These are phyloP conservation scores for Ascochyta fabae DNA, from an alignment of 2,329 filamentous ascomycete genomes.

Conservation along the genomic window DNA sequence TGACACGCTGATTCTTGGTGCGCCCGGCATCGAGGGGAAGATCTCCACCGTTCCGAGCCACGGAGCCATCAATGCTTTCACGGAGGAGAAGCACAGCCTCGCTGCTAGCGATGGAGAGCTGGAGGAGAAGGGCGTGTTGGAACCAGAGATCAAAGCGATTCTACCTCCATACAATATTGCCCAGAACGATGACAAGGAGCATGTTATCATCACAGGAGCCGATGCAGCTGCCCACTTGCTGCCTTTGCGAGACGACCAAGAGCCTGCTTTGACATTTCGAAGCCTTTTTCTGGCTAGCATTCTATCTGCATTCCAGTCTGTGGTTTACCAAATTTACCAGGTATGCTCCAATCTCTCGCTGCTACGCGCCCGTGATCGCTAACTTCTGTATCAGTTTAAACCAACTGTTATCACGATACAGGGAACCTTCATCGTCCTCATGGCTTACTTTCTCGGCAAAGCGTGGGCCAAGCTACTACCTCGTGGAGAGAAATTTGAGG, in stretches of 20 bases:
- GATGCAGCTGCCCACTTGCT: constrained; percentile 24
- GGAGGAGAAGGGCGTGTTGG: constrained; percentile 14
- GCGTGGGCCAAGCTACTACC: constrained; percentile 21
- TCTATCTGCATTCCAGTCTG: constrained; percentile 22
- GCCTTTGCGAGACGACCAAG: constrained; percentile 21
- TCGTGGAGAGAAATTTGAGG: constrained; percentile 23
- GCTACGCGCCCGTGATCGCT: not conserved
- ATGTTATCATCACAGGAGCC: constrained; percentile 22
- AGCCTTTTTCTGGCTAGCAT: constrained; percentile 18
- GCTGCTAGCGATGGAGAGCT: constrained; percentile 4
- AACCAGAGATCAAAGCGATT: constrained; percentile 21
- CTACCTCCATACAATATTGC: constrained; percentile 13
- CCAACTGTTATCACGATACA: constrained; percentile 22
- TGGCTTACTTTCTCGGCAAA: constrained; percentile 23
- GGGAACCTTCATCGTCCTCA: constrained; percentile 25
- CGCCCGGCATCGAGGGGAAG: constrained; percentile 20
- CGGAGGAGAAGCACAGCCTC: constrained; percentile 19
- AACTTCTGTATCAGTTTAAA: constrained; percentile 18
- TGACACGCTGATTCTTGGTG: constrained; percentile 19
- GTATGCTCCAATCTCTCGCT: not conserved
- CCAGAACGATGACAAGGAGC: constrained; percentile 15
- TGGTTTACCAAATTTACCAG: constrained; percentile 24
- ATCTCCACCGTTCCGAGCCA: constrained; percentile 14
- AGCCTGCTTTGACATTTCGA: constrained; percentile 19
- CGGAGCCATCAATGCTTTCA: constrained; percentile 20